Evolutionary conservation across 108 stramenopile genomes (phyloP), one percentile per base, ranked within the genome.

Genomic region (Cyclotella kingstonii): DNA sequence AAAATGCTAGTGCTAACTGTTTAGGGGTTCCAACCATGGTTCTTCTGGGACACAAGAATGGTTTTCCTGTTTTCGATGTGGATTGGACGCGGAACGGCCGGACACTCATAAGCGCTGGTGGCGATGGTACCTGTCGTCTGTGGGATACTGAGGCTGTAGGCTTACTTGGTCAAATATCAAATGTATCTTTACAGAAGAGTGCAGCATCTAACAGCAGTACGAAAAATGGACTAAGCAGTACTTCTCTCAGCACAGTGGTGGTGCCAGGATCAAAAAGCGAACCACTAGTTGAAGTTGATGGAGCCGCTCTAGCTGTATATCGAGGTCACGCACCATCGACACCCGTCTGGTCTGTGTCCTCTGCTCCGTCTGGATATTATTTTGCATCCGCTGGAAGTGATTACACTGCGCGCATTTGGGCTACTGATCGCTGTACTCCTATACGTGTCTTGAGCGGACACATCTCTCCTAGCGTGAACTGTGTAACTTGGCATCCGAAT

Each of bases 381-480:
- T 97, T 97, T 80, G 95, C 93, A 19, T 93, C 95, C 8, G 96
- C 90, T 29, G 91, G 89, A 9, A 87, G 77, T 2, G 97, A 98
- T 65, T 84, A 87, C 14, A 95, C 94, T 7, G 95, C 90, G 4
- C 64, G 96, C 22, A 73, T 99, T n/a, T 99, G 95, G 95, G 76
- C 85, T 23, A 95, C 95, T 9, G 96, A 99, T 68, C 76, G 95
- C 27, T 62, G 81, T 8, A 49, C 78, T 21, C 95, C 96, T 23
- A 69, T 97, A 5, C 91, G 98, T 21, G 54, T 99, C 11, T 95
- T 99, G 38, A 79, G 84, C 21, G 98, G 98, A 8, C 98, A 99
- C 71, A 68, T 86, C 17, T 83, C 82, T 17, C 82, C 91, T 5
- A 87, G 83, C 64, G 95, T 99, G 3, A 86, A 91, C 66, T 81